Evolutionary conservation across 176 grass and related monocot species (phyloP), one percentile per base, ranked within the genome.

Genomic region (Rhynchospora tenuis): DNA sequence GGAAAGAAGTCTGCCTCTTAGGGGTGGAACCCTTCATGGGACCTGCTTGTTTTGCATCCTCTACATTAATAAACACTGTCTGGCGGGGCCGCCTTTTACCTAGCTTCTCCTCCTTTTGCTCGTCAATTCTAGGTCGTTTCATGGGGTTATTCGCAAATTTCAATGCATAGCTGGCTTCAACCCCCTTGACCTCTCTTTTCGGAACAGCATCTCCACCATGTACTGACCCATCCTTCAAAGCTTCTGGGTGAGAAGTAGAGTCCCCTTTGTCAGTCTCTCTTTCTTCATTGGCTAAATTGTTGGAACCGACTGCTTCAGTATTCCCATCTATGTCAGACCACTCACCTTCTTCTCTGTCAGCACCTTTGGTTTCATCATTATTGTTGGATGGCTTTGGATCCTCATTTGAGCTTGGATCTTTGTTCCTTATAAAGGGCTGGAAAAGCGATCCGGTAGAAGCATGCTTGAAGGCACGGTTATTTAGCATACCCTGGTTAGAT

Each of bases 341-440:
- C 73, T 99, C 96, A 5, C 96, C 96, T 84, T 95, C 96, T 95
- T 99, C 96, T 90, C 89, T 99, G 90, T 99, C 96, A 89, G 79
- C 79, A 56, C 78, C 56, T 80, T 85, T 83, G 38, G 73, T 22
- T 85, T 79, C 60, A 24, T 89, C 90, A 81, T 74, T 85, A 60
- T 72, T 82, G 43, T 80, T 51, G 15, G 63, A 69, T 63, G 27
- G 33, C 45, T 73, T 84, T 17, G 50, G 81, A 82, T 10, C 69
- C 87, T 81, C 60, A 64, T 57, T 83, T 69, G 81, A 84, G 66
- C 31, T 80, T 68, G 73, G 61, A 84, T 91, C 84, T 84, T 87
- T 91, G 52, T 68, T 92, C 83, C 86, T 92, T 45, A 96, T 84
- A 88, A 95, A 99, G 87, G 93, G 93, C 75, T 92, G 97, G 89